Conservation (phyloP, 306 rosid genomes). For the Quercus suber region DNA sequence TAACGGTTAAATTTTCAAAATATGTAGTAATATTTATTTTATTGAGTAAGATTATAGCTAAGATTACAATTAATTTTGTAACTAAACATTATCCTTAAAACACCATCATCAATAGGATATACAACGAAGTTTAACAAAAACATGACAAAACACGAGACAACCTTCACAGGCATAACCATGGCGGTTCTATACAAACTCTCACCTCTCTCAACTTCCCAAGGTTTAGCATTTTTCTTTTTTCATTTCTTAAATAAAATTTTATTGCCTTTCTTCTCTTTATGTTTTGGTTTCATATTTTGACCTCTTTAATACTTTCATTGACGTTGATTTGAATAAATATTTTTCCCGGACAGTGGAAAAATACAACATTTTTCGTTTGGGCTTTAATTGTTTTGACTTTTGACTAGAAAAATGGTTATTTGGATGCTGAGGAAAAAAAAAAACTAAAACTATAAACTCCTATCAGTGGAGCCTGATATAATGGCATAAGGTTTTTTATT, state of each 20-base stretch:
- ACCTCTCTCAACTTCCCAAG: background rate
- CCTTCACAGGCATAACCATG: background rate
- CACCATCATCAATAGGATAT: too few species aligned
- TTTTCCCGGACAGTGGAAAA: background rate
- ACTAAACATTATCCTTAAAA: rapidly evolving
- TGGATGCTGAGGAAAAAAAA: background rate
- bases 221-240: background rate
- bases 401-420: background rate
- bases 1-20: too few species aligned
- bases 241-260: background rate
- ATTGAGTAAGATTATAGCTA: too few species aligned
- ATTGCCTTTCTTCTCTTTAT: background rate
- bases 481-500: background rate
- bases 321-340: background rate
- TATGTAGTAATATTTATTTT: too few species aligned
- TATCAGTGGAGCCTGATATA: background rate
- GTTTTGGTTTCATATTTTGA: background rate
- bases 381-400: slow-evolving; percentile 1
- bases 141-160: too few species aligned
- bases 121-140: too few species aligned
- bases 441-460: background rate
- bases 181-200: slow-evolving; percentile 3
- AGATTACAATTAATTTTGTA: rapidly evolving
- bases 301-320: background rate
- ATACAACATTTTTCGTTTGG: background rate